phyloP scores from a whole-genome alignment of 2,329 filamentous ascomycete species.

The Phoma sp. region DNA sequence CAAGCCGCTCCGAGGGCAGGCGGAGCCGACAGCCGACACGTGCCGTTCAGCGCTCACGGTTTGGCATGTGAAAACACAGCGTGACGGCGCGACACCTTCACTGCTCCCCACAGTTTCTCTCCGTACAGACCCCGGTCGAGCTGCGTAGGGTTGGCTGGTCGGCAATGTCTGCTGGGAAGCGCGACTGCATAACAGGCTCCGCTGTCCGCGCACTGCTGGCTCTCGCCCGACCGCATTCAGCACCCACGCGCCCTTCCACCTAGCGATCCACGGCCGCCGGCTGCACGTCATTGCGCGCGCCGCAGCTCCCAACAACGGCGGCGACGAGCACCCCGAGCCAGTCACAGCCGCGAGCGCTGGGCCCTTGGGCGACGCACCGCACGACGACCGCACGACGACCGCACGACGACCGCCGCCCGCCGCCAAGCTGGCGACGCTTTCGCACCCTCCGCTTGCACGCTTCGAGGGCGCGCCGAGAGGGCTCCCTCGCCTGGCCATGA shows the following conservation, averaged over 20 bases:
- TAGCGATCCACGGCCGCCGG: slow-evolving; percentile 1
- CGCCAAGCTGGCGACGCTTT: slow-evolving; percentile 42
- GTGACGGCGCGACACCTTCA: slow-evolving; percentile 3
- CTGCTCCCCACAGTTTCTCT: neutral
- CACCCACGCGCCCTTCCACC: neutral
- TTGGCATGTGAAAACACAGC: slow-evolving; percentile 13
- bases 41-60: slow-evolving; percentile 10
- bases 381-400: neutral
- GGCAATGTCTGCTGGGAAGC: slow-evolving; percentile 19
- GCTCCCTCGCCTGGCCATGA: slow-evolving; percentile 40
- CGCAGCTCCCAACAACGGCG: slow-evolving; percentile 18
- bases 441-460: slow-evolving; percentile 30
- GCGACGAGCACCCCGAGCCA: neutral
- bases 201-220: slow-evolving; percentile 5
- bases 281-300: slow-evolving; percentile 25
- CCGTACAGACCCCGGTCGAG: slow-evolving; percentile 2
- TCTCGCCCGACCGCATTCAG: slow-evolving; percentile 2
- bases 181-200: slow-evolving; percentile 23
- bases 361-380: neutral
- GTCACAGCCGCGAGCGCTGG: neutral
- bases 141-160: slow-evolving; percentile 5
- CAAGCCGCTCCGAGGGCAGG: neutral
- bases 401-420: slow-evolving; percentile 2
- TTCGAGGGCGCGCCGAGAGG: slow-evolving; percentile 36
- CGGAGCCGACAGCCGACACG: slow-evolving; percentile 13